A percentile compares a stretch with the other conserved stretches of the same genome.
Evolutionary conservation across 768 basidiomycete genomes (phyloP).

Genomic region (Mycena maculata): DNA sequence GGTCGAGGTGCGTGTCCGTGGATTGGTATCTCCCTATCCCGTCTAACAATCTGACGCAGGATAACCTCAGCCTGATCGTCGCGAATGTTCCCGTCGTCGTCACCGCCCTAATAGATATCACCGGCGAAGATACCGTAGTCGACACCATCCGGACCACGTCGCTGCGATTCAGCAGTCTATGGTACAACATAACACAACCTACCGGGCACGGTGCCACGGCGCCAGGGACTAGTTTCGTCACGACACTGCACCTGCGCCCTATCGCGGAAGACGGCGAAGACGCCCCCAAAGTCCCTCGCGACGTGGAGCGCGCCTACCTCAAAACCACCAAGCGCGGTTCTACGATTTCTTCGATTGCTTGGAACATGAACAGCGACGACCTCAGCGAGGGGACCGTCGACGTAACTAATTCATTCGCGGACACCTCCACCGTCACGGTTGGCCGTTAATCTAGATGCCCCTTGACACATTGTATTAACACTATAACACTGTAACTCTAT

Average conservation of each 20-base stretch:
- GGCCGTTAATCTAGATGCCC: too few species aligned
- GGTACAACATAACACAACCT: neutral
- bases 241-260: neutral
- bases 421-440: neutral
- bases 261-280: conserved; percentile 2
- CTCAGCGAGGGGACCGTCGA: neutral
- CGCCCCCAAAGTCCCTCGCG: too few species aligned
- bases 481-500: too few species aligned
- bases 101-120: conserved; percentile 40
- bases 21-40: neutral
- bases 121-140: conserved; percentile 12
- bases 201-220: neutral
- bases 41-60: conserved; percentile 34
- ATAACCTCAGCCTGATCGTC: conserved; percentile 50
- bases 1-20: conserved; percentile 53
- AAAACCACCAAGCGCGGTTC: neutral
- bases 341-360: neutral
- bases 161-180: conserved; percentile 16
- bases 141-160: neutral
- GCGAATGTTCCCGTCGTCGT: conserved; percentile 54
- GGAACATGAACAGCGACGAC: too few species aligned
- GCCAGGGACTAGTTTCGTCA: neutral
- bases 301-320: too few species aligned
- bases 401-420: neutral
- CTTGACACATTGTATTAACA: too few species aligned